phyloP scores from a whole-genome alignment of 2,329 filamentous ascomycete genomes.

The Cercospora janseana region DNA sequence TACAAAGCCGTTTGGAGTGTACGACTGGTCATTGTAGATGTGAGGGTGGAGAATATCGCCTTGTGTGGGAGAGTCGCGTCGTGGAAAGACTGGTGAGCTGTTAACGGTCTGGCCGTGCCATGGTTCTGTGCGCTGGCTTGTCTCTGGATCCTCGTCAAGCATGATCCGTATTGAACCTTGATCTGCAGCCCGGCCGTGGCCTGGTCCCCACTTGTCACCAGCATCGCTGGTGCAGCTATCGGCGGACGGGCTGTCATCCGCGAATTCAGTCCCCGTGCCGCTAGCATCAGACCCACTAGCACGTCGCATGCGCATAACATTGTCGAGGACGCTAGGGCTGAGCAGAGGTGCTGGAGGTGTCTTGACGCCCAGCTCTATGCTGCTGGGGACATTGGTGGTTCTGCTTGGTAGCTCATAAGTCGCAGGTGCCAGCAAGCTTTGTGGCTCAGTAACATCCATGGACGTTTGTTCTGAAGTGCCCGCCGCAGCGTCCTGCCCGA shows the following conservation, averaged over 20 bases:
- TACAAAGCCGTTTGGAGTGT: slow-evolving; percentile 26
- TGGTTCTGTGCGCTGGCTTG: slow-evolving; percentile 20
- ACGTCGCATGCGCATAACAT: slow-evolving; percentile 37
- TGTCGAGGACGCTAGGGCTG: slow-evolving; percentile 33
- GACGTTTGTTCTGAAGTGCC: slow-evolving; percentile 12
- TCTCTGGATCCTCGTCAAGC: slow-evolving; percentile 34
- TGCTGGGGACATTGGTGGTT: slow-evolving; percentile 13
- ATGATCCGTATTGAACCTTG: slow-evolving; percentile 39
- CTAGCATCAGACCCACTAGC: slow-evolving; percentile 34
- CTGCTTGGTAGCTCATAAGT: slow-evolving; percentile 27
- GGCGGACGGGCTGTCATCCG: slow-evolving; percentile 34
- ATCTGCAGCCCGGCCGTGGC: slow-evolving; percentile 25
- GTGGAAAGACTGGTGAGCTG: slow-evolving; percentile 16
- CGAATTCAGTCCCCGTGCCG: slow-evolving; percentile 34
- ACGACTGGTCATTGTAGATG: slow-evolving; percentile 28
- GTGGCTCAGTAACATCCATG: slow-evolving; percentile 15
- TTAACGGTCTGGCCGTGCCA: slow-evolving; percentile 27
- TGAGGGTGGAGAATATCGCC: slow-evolving; percentile 22
- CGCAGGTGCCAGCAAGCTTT: slow-evolving; percentile 29
- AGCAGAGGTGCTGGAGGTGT: slow-evolving; percentile 23
- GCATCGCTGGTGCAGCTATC: slow-evolving; percentile 29
- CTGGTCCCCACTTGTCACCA: slow-evolving; percentile 31
- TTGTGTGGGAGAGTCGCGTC: slow-evolving; percentile 15
- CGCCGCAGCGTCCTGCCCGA: slow-evolving; percentile 51
- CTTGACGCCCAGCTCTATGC: slow-evolving; percentile 18